Base-by-base conservation (phyloP, 805 yeast species). In the Metschnikowia lachancei region DNA sequence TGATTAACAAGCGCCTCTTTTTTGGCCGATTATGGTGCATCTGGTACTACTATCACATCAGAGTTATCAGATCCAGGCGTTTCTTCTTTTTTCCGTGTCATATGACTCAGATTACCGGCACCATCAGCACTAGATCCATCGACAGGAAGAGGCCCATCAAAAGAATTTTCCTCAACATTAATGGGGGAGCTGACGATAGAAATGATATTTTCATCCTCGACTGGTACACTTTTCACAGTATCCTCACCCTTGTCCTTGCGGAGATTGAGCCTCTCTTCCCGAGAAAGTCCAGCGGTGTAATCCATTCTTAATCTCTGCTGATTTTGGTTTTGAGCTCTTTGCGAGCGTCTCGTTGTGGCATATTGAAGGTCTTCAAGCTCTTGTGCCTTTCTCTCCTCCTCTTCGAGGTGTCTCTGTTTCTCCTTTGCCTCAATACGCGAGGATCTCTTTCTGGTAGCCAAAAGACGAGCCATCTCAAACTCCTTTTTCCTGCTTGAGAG, bases 401-500 rank as follows among this genome's bases (percentile, higher is more conserved):
- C 79, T 51, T 85, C 88, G 50, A 81, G 85, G 38, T 60, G 67
- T 45, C 62, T 70, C 41, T 67, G 74, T 49, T 65, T 67, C 51
- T 78, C 82, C 57, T 79, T 81, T 16, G 85, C 85, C 54, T 83
- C 87, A 36, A 87, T 63, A 63, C 94, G 75, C 1, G 89, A 80
- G 0, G 92, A 85, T 53, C 88, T 74, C 57, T 87, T 86, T 57
- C 94, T 74, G 46, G 85, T 78, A 3, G 82, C 82, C 58, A 87
- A 64, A 45, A 87, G 62, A 18, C 76, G 77, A 39, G 78, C 79
- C 75, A 86, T 72, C 52, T 85, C 82, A 38, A 78, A 74, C 46
- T 83, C 87, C 59, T 80, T 82, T 54, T 75, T 78, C 55, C 85
- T 69, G 51, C 78, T 78, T 24, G 76, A 60, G 14, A 81, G 67